Evolutionary conservation across 805 yeast species (phyloP).

Genomic region (Sugiyamaella americana): DNA sequence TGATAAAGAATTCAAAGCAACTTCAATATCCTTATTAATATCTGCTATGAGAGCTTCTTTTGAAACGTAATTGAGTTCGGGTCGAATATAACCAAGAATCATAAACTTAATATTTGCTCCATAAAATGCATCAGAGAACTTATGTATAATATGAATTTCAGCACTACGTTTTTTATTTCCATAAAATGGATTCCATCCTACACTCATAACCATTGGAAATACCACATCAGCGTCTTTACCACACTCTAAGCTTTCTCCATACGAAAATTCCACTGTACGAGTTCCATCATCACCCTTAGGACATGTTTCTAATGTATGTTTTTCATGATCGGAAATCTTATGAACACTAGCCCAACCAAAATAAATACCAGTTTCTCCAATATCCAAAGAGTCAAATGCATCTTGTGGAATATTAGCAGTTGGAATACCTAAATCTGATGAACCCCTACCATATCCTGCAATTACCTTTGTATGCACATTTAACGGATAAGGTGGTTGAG

Average conservation of each 20-base stretch:
- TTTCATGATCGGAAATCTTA: conserved; percentile 19
- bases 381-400: conserved; percentile 38
- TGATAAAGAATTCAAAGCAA: conserved; percentile 49
- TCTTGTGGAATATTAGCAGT: conserved; percentile 82
- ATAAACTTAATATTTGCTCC: conserved; percentile 69
- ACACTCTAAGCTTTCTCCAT: conserved; percentile 46
- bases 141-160: conserved; percentile 74
- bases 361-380: conserved; percentile 71
- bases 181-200: conserved; percentile 94
- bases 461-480: conserved; percentile 39
- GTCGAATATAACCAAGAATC: conserved; percentile 84
- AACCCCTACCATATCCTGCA: conserved; percentile 94
- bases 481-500: conserved; percentile 34
- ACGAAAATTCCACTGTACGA: conserved; percentile 46
- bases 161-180: conserved; percentile 75
- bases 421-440: conserved; percentile 88
- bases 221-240: conserved; percentile 39
- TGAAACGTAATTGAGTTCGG: conserved; percentile 81
- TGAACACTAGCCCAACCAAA: conserved; percentile 63
- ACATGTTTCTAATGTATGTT: conserved; percentile 1
- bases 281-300: conserved; percentile 17
- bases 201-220: conserved; percentile 87
- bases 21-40: conserved; percentile 69
- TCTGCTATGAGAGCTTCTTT: conserved; percentile 80
- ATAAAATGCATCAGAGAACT: conserved; percentile 63